These are phyloP conservation scores for Verbascum thapsus DNA, from an alignment of 257 asterid genomes.

Conservation along the genomic window DNA sequence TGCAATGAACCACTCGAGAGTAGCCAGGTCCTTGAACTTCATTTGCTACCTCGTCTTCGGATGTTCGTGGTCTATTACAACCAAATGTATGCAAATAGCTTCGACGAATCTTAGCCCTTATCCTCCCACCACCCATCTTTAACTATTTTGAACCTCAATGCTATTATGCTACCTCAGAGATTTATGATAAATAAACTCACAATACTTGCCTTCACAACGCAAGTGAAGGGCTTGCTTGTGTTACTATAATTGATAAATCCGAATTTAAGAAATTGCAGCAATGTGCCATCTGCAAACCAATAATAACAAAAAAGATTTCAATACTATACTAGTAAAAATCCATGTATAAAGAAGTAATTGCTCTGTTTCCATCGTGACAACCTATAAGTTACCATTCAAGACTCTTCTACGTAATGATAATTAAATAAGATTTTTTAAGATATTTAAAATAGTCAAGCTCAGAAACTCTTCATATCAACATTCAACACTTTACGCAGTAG, in stretches of 20 bases:
- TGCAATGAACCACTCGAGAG: conserved; percentile 79
- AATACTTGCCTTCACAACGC: conserved; percentile 41
- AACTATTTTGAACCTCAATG: conserved; percentile 28
- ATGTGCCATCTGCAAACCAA: conserved; percentile 40
- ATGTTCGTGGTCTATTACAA: conserved; percentile 54
- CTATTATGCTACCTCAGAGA: conserved; percentile 21
- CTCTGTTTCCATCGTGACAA: conserved; percentile 1
- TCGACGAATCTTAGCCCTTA: conserved; percentile 74
- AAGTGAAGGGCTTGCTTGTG: conserved; percentile 42
- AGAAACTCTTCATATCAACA: conserved; percentile 2
- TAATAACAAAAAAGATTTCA: background rate
- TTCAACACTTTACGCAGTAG: no score
- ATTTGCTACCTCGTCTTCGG: conserved; percentile 48
- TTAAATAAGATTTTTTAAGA: conserved; percentile 21
- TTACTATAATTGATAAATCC: conserved; percentile 24
- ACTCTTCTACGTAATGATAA: background rate
- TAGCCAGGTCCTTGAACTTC: conserved; percentile 74
- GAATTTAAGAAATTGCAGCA: conserved; percentile 28
- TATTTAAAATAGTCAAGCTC: conserved; percentile 22
- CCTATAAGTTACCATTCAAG: background rate
- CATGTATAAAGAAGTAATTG: background rate
- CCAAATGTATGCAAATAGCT: conserved; percentile 82
- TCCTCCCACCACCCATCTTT: conserved; percentile 71
- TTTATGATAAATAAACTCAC: conserved; percentile 37
- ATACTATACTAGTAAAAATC: conserved; percentile 2